Evolutionary conservation across 345 rosid genomes (phyloP).

Genomic region (Sapria himalayana): DNA sequence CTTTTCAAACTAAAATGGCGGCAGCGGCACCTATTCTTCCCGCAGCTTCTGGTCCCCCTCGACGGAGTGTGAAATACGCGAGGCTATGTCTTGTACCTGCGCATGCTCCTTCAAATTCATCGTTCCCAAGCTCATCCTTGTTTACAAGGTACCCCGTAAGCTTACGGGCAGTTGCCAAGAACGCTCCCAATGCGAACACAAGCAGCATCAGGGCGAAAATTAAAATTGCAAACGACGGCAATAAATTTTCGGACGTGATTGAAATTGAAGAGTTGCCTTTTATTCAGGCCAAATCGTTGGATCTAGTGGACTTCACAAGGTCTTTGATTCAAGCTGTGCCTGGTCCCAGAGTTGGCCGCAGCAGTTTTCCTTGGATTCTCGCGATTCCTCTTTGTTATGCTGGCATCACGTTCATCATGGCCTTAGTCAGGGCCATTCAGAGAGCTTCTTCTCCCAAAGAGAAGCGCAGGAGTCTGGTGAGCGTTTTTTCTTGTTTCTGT

Average conservation of each 20-base stretch:
- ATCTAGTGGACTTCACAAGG: conserved; percentile 81
- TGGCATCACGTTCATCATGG: conserved; percentile 48
- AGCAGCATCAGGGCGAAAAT: conserved; percentile 10
- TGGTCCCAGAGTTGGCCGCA: conserved; percentile 78
- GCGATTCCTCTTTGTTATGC: conserved; percentile 70
- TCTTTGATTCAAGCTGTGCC: conserved; percentile 83
- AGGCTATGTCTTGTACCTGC: too few species aligned
- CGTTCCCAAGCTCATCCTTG: too few species aligned
- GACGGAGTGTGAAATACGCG: too few species aligned
- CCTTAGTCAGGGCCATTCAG: conserved; percentile 57
- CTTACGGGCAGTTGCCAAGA: conserved; percentile 22
- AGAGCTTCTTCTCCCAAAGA: conserved; percentile 53
- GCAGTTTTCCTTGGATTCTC: conserved; percentile 86
- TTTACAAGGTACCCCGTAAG: too few species aligned
- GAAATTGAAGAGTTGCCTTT: conserved; percentile 80
- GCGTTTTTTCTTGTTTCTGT: background rate
- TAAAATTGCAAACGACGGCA: conserved; percentile 1
- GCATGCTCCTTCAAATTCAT: too few species aligned
- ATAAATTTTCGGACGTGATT: conserved; percentile 28
- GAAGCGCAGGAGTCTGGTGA: conserved; percentile 53
- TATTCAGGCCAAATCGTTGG: conserved; percentile 88
- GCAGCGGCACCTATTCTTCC: too few species aligned
- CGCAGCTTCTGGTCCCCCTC: too few species aligned
- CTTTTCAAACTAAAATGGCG: too few species aligned
- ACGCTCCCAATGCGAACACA: conserved; percentile 6